phyloP scores from a whole-genome alignment of 2,329 filamentous ascomycete genomes.

The Endoconidiophora laricicola region DNA sequence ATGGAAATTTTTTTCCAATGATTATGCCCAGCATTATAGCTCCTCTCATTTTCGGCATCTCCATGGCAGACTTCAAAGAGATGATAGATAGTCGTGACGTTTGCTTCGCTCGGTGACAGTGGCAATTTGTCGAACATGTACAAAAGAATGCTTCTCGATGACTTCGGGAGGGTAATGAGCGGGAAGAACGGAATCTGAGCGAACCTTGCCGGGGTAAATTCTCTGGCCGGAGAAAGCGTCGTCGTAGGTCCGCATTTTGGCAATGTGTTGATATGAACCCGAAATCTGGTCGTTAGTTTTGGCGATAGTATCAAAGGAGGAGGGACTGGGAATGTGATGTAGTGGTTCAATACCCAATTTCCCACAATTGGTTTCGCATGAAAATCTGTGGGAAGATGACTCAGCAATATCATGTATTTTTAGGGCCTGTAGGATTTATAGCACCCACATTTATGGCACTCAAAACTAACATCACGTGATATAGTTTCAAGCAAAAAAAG shows the following conservation, averaged over 20 bases:
- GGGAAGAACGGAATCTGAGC: constrained; percentile 16
- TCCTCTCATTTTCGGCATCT: too few relatives aligned
- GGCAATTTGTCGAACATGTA: too few relatives aligned
- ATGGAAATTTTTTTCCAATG: too few relatives aligned
- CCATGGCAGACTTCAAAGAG: too few relatives aligned
- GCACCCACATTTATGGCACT: constrained; percentile 14
- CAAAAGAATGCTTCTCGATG: constrained; percentile 1
- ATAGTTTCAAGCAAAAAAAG: not conserved
- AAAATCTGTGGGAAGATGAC: constrained; percentile 12
- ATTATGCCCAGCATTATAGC: too few relatives aligned
- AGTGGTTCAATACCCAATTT: constrained; percentile 12
- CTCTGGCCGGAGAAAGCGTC: constrained; percentile 48
- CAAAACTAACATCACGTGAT: constrained; percentile 6
- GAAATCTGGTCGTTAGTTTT: constrained; percentile 26
- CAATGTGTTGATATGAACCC: constrained; percentile 22
- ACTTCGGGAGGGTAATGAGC: not conserved
- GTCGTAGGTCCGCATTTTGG: constrained; percentile 51
- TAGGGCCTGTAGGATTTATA: constrained; percentile 19
- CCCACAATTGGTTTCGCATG: constrained; percentile 10
- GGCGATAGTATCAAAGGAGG: constrained; percentile 23
- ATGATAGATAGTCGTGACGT: too few relatives aligned
- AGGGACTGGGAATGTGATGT: constrained; percentile 12
- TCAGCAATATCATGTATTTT: constrained; percentile 14
- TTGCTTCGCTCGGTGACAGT: too few relatives aligned
- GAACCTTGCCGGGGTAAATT: constrained; percentile 54